These are phyloP conservation scores for Coccomyxa subellipsoidea DNA, from an alignment of 163 green algal species.

Conservation along the genomic window DNA sequence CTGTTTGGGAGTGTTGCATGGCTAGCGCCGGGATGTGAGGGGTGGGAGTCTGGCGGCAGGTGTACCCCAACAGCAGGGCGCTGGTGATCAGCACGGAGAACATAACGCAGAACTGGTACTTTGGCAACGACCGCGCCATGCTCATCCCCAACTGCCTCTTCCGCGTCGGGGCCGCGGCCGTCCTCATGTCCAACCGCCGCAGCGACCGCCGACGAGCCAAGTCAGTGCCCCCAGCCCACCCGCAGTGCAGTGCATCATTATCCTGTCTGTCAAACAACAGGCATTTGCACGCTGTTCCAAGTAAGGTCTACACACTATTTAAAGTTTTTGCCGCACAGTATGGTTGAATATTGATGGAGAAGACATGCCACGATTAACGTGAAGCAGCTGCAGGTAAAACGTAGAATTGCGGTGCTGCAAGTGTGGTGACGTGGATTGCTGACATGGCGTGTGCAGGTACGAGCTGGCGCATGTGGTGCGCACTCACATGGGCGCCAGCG, in stretches of 20 bases:
- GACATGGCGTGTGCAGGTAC: no score
- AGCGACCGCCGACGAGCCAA: slow-evolving; percentile 7
- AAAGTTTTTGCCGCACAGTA: no score
- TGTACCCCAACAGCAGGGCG: slow-evolving; percentile 70
- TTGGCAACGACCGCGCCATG: slow-evolving; percentile 61
- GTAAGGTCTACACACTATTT: no score
- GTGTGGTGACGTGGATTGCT: no score
- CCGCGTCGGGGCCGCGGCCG: slow-evolving; percentile 33
- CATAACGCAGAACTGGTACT: slow-evolving; percentile 91
- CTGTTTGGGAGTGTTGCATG: no score
- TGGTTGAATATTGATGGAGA: no score
- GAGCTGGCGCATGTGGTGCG: slow-evolving; percentile 81
- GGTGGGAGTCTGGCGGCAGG: slow-evolving; percentile 60
- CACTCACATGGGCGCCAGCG: slow-evolving; percentile 86
- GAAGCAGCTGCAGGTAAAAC: no score
- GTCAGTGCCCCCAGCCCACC: slow-evolving; percentile 8
- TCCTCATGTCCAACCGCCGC: slow-evolving; percentile 23
- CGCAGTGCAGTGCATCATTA: neutral
- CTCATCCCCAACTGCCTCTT: slow-evolving; percentile 57
- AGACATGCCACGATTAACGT: no score
- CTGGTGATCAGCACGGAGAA: slow-evolving; percentile 95
- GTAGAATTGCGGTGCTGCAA: no score
- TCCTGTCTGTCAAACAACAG: neutral
- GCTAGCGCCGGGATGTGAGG: no score
- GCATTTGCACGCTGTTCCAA: no score